Evolutionary conservation across 768 basidiomycete genomes (phyloP), one percentile per base, ranked within the genome.

Genomic region (Podaxis rugospora): DNA sequence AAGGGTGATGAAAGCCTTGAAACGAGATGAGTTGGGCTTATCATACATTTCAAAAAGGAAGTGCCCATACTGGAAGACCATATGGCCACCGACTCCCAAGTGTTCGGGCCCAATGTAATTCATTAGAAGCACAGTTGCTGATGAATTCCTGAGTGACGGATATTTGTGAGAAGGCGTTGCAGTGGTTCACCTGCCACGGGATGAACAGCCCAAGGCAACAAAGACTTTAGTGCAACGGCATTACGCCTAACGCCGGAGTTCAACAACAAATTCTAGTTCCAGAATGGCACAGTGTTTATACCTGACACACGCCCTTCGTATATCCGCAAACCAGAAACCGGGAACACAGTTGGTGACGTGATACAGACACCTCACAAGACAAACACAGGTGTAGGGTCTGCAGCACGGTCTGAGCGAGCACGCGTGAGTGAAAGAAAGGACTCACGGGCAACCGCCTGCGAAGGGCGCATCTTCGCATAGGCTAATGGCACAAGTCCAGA

Each of bases 41-140:
- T 39, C 21, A 25, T 36, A 28, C 36, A 35, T 46, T 32, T 40
- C 25, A 32, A 21, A 39, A 42, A n/a, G 21, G 36, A 18, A 11
- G 44, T 4, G 16, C n/a, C 55, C 65, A 62, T 46, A 68, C 65
- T 62, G 65, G 35, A 65, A 68, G 14, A 66, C 62, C 51, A 52
- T 57, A 28, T 64, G 66, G 11, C 65, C 59, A 46, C 64, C 60
- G 44, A 62, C 67, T 44, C 64, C 60, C 61, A 53, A 55, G 55
- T 58, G 59, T 27, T 61, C 65, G 18, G 63, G 50, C 25, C 62
- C 59, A 61, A 62, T 61, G 52, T 62, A 64, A 42, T 66, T 36
- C 27, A 65, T 44, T 25, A 65, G 51, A 32, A 61, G 42, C 42
- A 64, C 61, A 50, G 55, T 61, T 65, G 52, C 28, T 25, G 32